Base-by-base conservation (phyloP, 352 stramenopile genomes). In the Phytophthora europaea region DNA sequence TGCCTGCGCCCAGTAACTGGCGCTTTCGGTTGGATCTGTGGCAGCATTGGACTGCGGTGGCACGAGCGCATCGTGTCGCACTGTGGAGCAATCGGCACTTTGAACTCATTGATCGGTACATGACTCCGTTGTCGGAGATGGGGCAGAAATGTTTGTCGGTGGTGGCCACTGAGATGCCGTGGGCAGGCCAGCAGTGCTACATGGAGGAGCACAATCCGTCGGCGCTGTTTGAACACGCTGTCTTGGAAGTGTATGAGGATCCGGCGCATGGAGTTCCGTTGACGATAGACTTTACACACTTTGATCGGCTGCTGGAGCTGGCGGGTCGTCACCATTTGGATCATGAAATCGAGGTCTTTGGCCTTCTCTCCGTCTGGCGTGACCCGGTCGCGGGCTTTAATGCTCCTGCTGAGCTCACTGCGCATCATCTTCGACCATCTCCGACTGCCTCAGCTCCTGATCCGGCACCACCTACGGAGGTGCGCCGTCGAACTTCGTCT, bases 161-260 rank as follows among this genome's bases (percentile, higher is more conserved):
- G 40, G 88, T 94, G 1, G 86, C 76, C 6, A 93, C 88, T 0
- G 88, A 94, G 73, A 89, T 93, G 83, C 88, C 88, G 1, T 94
- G 86, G 88, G 80, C 80, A 3, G 88, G 86, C 10, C 88, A 94
- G 73, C 86, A 94, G 61, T 94, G 88, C 68, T 93, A 94, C 63
- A 75, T 80, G 60, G 88, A 94, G 72, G 82, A 77, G 2, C 72
- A 70, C 12, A 92, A 94, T 54, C 80, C 86, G 4, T 94, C 88
- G 2, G 80, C 86, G 16, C 72, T 94, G 23, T 94, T 81, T 61
- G 88, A 94, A 51, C 88, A 94, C 61, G 75, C 86, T 0, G 70
- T 93, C 3, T 66, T 94, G 16, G 66, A 88, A 5, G 86, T 93
- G 36, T 93, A 86, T 65, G 84, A 93, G 51, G 78, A 83, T 48